Evolutionary conservation across 371 early-diverging fungal genomes (phyloP).

Genomic region (Mucor piriformis): DNA sequence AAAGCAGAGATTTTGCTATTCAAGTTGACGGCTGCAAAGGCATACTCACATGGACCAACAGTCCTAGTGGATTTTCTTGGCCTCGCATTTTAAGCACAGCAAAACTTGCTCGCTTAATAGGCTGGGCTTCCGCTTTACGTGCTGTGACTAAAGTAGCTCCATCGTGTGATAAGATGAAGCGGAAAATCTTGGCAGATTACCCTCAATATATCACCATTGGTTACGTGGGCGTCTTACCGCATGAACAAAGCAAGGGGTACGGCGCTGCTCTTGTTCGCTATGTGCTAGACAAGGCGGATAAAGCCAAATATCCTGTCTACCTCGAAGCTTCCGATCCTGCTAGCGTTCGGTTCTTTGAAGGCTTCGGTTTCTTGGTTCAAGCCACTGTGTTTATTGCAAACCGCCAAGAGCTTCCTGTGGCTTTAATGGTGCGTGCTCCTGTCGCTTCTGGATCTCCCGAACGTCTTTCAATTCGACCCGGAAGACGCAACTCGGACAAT

Average conservation of each 20-base stretch:
- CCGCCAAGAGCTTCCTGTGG: slow-evolving; percentile 27
- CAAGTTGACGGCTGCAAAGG: slow-evolving; percentile 53
- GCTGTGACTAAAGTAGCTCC: slow-evolving; percentile 36
- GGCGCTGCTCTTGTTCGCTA: slow-evolving; percentile 39
- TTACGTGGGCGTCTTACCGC: slow-evolving; percentile 46
- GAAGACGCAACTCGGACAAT: slow-evolving; percentile 37
- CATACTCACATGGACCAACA: slow-evolving; percentile 45
- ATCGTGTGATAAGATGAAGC: slow-evolving; percentile 37
- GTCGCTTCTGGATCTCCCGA: slow-evolving; percentile 14
- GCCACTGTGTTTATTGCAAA: slow-evolving; percentile 28
- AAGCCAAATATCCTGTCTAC: slow-evolving; percentile 86
- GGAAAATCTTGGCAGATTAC: slow-evolving; percentile 33
- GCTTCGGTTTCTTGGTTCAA: slow-evolving; percentile 38
- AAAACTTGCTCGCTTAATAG: slow-evolving; percentile 39
- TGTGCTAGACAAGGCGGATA: slow-evolving; percentile 60
- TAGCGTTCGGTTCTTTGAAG: slow-evolving; percentile 70
- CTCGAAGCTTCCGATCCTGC: slow-evolving; percentile 83
- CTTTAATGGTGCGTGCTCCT: slow-evolving; percentile 44
- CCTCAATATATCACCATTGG: slow-evolving; percentile 38
- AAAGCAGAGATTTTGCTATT: slow-evolving; percentile 47
- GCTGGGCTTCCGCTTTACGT: slow-evolving; percentile 37
- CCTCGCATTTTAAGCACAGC: slow-evolving; percentile 32
- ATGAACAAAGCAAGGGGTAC: slow-evolving; percentile 50
- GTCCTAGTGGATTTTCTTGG: slow-evolving; percentile 28
- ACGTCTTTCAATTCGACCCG: slow-evolving; percentile 44